These are phyloP conservation scores for Waltiozyma sp. DNA, from an alignment of 1,139 yeast species.

Conservation along the genomic window DNA sequence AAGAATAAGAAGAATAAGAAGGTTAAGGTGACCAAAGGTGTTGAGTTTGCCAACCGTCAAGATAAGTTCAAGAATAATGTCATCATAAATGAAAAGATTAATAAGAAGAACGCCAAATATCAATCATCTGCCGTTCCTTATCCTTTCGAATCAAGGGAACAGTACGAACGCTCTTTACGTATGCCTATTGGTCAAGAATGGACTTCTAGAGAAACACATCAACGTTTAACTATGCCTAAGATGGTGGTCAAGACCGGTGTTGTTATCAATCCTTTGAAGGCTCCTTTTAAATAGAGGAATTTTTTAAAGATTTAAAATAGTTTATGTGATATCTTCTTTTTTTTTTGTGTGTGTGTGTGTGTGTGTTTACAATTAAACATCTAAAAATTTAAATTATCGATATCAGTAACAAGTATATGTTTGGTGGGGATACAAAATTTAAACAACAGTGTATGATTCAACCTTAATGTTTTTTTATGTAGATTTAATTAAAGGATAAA, in stretches of 20 bases:
- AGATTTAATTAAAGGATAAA: no score
- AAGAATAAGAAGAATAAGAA: constrained; percentile 52
- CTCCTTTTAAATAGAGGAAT: constrained; percentile 23
- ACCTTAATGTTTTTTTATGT: no score
- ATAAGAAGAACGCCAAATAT: constrained; percentile 75
- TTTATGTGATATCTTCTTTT: no score
- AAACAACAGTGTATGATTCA: no score
- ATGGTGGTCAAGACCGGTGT: constrained; percentile 79
- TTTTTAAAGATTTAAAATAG: no score
- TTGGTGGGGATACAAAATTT: no score
- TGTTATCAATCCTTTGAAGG: constrained; percentile 77
- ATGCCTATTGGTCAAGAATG: constrained; percentile 98
- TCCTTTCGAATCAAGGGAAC: constrained; percentile 88
- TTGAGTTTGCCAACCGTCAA: constrained; percentile 53
- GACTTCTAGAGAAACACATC: constrained; percentile 83
- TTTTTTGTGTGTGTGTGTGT: no score
- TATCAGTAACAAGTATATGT: no score
- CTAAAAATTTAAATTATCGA: no score
- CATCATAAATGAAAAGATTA: constrained; percentile 78
- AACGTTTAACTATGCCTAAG: constrained; percentile 80
- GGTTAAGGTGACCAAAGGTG: constrained; percentile 62
- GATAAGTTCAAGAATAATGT: constrained; percentile 73
- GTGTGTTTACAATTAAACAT: no score
- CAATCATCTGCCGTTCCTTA: constrained; percentile 83
- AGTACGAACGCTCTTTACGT: constrained; percentile 84